Base-by-base conservation (phyloP, 352 stramenopile species). In the Heterotrichella gracilis region DNA sequence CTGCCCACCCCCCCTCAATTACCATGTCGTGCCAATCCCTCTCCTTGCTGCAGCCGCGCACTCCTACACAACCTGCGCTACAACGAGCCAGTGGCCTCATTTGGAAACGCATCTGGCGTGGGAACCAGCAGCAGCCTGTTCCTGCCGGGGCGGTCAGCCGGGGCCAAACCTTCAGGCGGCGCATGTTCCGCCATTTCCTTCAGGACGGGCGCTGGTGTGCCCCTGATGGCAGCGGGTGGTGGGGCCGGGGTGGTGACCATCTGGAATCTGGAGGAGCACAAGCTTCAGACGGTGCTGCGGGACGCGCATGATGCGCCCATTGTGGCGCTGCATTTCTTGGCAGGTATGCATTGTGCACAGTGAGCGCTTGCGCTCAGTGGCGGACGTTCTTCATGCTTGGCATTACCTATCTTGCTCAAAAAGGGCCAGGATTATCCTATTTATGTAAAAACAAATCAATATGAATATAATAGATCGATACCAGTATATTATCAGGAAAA, bases 251-350 rank as follows among this genome's bases (percentile, higher is more conserved):
- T 84, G 41, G 80, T 94, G 69, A 80, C 81, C 0, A 76, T 94
- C 3, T 94, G 86, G 86, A 87, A 94, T 71, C 73, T 94, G 21
- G 75, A 85, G 71, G 84, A 82, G 25, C 84, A 89, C 72, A 77
- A 79, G 0, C 78, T 93, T 2, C 80, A 89, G 71, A 85, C 82
- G 68, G 77, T 84, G 9, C 82, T 90, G 74, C 32, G 13, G 0
- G 71, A 66, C 21, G 84, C 83, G 14, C 84, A 92, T 72, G 80
- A 89, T 32, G 82, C 81, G 17, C 71, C 75, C n/a, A n/a, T n/a
- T n/a, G n/a, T n/a, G n/a, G n/a, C n/a, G n/a, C n/a, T n/a, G n/a
- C n/a, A n/a, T n/a, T n/a, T n/a, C n/a, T n/a, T n/a, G n/a, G n/a
- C n/a, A n/a, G n/a, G n/a, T n/a, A n/a, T n/a, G n/a, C n/a, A n/a